Base-by-base conservation (phyloP, 495 filamentous ascomycete species). In the Penicillium daleae region DNA sequence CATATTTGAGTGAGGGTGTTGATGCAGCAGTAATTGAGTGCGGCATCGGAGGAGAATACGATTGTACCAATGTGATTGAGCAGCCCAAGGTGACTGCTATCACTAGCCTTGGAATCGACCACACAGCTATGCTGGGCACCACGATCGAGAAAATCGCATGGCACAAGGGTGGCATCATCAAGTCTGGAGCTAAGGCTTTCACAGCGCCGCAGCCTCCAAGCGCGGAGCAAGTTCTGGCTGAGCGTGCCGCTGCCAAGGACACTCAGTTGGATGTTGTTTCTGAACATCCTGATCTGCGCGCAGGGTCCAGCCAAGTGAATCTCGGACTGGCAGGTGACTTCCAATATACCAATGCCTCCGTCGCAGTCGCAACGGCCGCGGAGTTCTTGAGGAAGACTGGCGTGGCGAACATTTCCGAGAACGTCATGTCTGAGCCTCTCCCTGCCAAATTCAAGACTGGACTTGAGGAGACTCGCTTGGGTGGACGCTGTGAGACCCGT, bases 141-240 rank as follows among this genome's bases (percentile, higher is more conserved):
- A 96, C 95, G 0, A 87, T 97, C 44, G 90, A 93, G 52, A 83
- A 93, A 64, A 99, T 99, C 62, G 94, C 96, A 4, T 98, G 96
- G 95, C 94, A 99, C 70, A 98, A 99, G 74, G 91, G 85, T 13
- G 95, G 95, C 13, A 94, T 98, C 55, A 89, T 97, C 79, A 99
- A 98, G 72, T 26, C 71, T 2, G 87, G 85, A 0, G 80, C 80
- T 12, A 83, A 86, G 9, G 90, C 86, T 3, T 95, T 96, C 58
- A 91, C 89, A 1, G 86, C 90, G 12, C 85, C 86, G 17, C 95
- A 99, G 71, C 77, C 81, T 0, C 74, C 82, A 2, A 76, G 70
- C 13, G 95, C 93, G 0, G 74, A 89, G 52, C 73, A 83, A 26
- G 92, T 98, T 7, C 75, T 99, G 13, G 64, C 79, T 31, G 72